A percentile compares a stretch with the other conserved stretches of the same genome.
phyloP scores from a whole-genome alignment of 2,329 filamentous ascomycete species.

The Venturia asperata region DNA sequence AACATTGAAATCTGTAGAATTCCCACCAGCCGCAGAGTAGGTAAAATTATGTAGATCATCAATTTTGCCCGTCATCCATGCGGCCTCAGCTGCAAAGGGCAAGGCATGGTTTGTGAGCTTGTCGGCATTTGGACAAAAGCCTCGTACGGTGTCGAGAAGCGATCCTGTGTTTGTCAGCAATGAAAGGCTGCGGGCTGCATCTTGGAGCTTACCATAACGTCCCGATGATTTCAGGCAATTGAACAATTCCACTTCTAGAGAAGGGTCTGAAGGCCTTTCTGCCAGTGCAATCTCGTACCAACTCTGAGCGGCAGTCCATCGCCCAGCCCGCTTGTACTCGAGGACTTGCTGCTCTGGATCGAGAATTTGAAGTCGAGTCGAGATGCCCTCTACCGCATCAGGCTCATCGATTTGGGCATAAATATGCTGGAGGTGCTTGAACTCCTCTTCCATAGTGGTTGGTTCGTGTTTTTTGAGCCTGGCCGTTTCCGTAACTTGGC shows the following conservation, averaged over 20 bases:
- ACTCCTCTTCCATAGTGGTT: slow-evolving; percentile 54
- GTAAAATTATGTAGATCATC: slow-evolving; percentile 61
- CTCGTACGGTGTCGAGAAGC: slow-evolving; percentile 15
- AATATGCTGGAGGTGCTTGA: slow-evolving; percentile 79
- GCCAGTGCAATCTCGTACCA: slow-evolving; percentile 93
- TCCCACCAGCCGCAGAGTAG: slow-evolving; percentile 38
- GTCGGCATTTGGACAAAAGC: slow-evolving; percentile 21
- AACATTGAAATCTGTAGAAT: slow-evolving; percentile 68
- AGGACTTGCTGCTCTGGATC: slow-evolving; percentile 90
- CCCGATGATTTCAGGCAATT: slow-evolving; percentile 92
- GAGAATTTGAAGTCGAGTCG: slow-evolving; percentile 75
- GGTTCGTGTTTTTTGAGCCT: slow-evolving; percentile 41
- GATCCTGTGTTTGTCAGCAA: slow-evolving; percentile 35
- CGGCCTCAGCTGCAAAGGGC: slow-evolving; percentile 81
- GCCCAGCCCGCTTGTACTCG: slow-evolving; percentile 83
- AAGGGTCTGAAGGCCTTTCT: slow-evolving; percentile 66
- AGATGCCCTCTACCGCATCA: slow-evolving; percentile 91
- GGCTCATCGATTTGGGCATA: slow-evolving; percentile 98
- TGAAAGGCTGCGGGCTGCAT: slow-evolving; percentile 37
- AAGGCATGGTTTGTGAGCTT: slow-evolving; percentile 47
- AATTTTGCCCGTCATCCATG: slow-evolving; percentile 86
- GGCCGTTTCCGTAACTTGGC: slow-evolving; percentile 43
- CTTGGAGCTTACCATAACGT: slow-evolving; percentile 63
- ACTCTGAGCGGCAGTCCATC: slow-evolving; percentile 90
- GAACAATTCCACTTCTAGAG: slow-evolving; percentile 75